Percentiles rank a stretch among this genome's conserved stretches.
Conservation (phyloP, 1,139 yeast species). For the Blastobotrys elegans region DNA sequence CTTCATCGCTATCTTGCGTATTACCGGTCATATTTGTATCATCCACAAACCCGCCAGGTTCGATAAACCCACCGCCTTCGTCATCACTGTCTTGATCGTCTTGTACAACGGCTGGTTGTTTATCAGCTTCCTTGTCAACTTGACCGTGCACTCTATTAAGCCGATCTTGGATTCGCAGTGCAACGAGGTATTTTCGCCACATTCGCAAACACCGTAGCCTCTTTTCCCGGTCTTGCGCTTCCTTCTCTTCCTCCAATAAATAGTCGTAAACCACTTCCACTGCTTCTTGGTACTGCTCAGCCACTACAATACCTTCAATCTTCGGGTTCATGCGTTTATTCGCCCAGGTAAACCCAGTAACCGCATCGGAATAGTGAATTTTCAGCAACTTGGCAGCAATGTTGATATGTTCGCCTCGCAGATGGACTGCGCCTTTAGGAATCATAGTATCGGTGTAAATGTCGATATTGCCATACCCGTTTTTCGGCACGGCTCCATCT, state of each 20-base stretch:
- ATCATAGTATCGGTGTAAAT: conserved; percentile 72
- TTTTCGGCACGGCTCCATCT: conserved; percentile 68
- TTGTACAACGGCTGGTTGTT: conserved; percentile 13
- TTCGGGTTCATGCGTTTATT: conserved; percentile 50
- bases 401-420: conserved; percentile 51
- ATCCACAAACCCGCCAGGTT: neutral
- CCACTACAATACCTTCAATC: conserved; percentile 74
- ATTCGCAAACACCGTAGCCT: conserved; percentile 53
- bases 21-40: too few relatives aligned
- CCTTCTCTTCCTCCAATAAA: conserved; percentile 50
- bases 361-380: conserved; percentile 82
- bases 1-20: neutral
- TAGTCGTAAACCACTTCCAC: conserved; percentile 52
- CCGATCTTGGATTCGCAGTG: conserved; percentile 65
- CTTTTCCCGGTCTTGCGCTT: conserved; percentile 42
- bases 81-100: conserved; percentile 6
- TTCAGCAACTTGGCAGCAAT: conserved; percentile 66
- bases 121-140: conserved; percentile 29
- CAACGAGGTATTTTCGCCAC: conserved; percentile 72
- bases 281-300: conserved; percentile 61
- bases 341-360: conserved; percentile 75
- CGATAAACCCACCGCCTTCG: conserved; percentile 11
- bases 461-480: conserved; percentile 80
- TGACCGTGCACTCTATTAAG: conserved; percentile 62
- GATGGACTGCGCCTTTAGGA: conserved; percentile 72